Evolutionary conservation across 768 basidiomycete species (phyloP), one percentile per base, ranked within the genome.

Genomic region (Pholiota conissans): DNA sequence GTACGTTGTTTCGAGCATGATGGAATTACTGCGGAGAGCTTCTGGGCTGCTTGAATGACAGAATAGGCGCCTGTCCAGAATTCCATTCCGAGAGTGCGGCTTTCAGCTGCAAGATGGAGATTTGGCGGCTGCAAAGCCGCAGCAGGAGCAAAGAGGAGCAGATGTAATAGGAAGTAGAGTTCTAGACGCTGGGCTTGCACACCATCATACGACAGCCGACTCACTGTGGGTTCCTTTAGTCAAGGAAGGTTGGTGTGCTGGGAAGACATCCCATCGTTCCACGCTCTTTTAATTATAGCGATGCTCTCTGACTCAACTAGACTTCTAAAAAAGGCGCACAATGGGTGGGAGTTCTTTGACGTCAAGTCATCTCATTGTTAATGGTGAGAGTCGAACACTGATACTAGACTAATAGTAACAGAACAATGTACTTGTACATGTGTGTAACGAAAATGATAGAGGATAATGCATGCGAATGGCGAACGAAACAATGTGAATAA

Each of bases 401-500:
- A 49, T 56, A 22, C 34, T 56, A 37, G 48, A 37, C 22, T 28
- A 37, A 11, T 18, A 49, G 45, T 34, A 34, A 37, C 32, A 24
- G 16, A 29, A 10, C 16, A 48, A n/a, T n/a, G n/a, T n/a, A n/a
- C n/a, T n/a, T 56, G 55, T 56, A 49, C 55, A 50, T 49, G 37
- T 35, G 42, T 37, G 52, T 39, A 18, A 42, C 27, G 39, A 42
- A 29, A 18, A 10, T 20, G 13, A 27, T 13, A 32, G 42, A 45
- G n/a, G n/a, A n/a, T n/a, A n/a, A 28, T 45, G 42, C 11, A 53
- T 42, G 61, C 26, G 52, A 55, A 59, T 49, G 49, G 40, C 59
- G 50, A 60, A 61, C 49, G 57, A 55, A 57, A 30, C 49, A 49
- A 49, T 48, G 45, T 42, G 60, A 64, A 64, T 64, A 64, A 64